Conservation (phyloP, 179 eudicot species). For the Gypsophila paniculata region DNA sequence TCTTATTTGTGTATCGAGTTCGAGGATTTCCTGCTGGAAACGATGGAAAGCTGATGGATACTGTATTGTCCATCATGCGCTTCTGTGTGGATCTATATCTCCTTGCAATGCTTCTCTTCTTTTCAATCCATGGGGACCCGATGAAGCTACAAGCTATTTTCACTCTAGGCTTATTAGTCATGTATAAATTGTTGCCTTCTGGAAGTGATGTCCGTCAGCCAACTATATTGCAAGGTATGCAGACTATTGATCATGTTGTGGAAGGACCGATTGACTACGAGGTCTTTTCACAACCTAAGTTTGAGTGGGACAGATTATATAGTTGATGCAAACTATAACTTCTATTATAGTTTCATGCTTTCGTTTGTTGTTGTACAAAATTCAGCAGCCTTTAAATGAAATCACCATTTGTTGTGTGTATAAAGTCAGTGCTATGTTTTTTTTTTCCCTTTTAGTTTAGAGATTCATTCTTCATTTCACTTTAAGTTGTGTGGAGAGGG, state of each 20-base stretch:
- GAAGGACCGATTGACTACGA: constrained; percentile 90
- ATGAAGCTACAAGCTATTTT: constrained; percentile 90
- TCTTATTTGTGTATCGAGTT: constrained; percentile 85
- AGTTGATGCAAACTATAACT: constrained; percentile 25
- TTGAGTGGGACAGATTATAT: constrained; percentile 76
- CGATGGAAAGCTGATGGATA: constrained; percentile 91
- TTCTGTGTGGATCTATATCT: constrained; percentile 90
- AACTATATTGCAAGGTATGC: constrained; percentile 65
- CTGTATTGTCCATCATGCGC: constrained; percentile 75
- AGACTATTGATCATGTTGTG: constrained; percentile 62
- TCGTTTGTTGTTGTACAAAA: constrained; percentile 12
- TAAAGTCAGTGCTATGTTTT: not conserved
- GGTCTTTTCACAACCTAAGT: constrained; percentile 76
- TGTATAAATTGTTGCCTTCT: constrained; percentile 78
- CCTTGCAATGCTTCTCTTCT: constrained; percentile 79
- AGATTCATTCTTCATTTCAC: not conserved
- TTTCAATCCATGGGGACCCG: constrained; percentile 80
- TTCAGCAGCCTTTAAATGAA: not conserved
- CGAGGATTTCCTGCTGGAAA: constrained; percentile 98
- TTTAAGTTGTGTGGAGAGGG: not conserved
- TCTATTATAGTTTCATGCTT: constrained; percentile 15
- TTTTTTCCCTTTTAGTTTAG: not conserved
- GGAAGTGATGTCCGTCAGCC: constrained; percentile 64
- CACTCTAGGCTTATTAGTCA: constrained; percentile 66
- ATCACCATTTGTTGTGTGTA: not conserved